Base-by-base conservation (phyloP, 495 filamentous ascomycete genomes). In the Cenococcum geophilum region DNA sequence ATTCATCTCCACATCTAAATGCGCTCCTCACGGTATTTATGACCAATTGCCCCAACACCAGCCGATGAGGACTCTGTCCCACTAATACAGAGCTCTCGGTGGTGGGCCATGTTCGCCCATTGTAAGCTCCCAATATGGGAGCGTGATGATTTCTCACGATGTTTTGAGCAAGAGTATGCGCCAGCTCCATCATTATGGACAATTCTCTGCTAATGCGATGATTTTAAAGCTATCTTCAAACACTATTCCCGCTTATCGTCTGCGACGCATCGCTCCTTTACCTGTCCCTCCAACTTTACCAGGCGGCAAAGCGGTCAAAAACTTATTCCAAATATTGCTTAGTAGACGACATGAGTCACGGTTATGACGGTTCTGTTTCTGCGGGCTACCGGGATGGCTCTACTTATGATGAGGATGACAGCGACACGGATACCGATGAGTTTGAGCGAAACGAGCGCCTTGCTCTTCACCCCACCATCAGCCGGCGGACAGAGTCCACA, bases 131-230 rank as follows among this genome's bases (percentile, higher is more conserved):
- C 90, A 50, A 77, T 91, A 68, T 98, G 93, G 93, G 81, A 78
- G 67, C 76, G 80, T 61, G 93, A 98, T 75, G 95, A 98, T 75
- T 87, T 98, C 71, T 87, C 88, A 11, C 76, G 72, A 55, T 97
- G 95, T 75, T 92, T 98, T 71, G 86, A 90, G 70, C 83, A 82
- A 77, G 90, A 95, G 92, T 96, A 75, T 74, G 88, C 76, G 1
- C 20, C 40, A 22, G 40, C 56, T 40, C 47, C 58, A n/a, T 42
- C 49, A 50, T 59, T n/a, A 36, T 23, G 25, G 43, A 35, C 5
- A 27, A 1, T 21, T 40, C 1, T 59, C 1, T 49, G 52, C 49
- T 59, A 45, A 58, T 50, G 37, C 54, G 43, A n/a, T 58, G 16
- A 11, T 21, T 14, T 51, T 57, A 68, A 72, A 97, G 92, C 72